phyloP scores from a whole-genome alignment of 83 land plant species.

The Picea abies region DNA sequence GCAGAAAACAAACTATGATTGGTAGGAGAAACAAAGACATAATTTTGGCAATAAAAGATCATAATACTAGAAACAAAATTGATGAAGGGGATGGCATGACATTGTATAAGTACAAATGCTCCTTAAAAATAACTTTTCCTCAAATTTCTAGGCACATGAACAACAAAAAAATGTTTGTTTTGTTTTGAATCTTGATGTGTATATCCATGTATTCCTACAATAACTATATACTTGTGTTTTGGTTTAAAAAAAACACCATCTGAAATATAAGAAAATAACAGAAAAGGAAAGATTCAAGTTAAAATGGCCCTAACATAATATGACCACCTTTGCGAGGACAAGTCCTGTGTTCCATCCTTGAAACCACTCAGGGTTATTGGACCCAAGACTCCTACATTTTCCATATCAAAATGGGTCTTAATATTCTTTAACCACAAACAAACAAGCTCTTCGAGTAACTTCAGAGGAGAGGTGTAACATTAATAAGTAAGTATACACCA shows the following conservation, averaged over 20 bases:
- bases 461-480: background rate
- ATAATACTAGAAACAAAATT: no score
- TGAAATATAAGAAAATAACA: background rate
- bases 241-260: background rate
- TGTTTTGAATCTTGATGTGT: background rate
- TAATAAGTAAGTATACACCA: slow-evolving; percentile 4
- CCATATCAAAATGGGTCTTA: slow-evolving; percentile 50
- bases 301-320: slow-evolving; percentile 20
- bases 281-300: background rate
- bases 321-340: no score
- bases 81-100: no score
- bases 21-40: no score
- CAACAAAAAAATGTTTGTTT: background rate
- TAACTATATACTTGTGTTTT: background rate
- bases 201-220: background rate
- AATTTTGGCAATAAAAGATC: no score
- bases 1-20: no score
- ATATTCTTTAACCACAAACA: slow-evolving; percentile 31
- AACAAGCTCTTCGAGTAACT: background rate
- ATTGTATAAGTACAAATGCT: no score
- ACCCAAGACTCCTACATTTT: slow-evolving; percentile 32
- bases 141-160: background rate
- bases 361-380: no score
- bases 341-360: no score
- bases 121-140: background rate